Evolutionary conservation across 345 rosid species (phyloP).

Genomic region (Streptanthus diversifolius): DNA sequence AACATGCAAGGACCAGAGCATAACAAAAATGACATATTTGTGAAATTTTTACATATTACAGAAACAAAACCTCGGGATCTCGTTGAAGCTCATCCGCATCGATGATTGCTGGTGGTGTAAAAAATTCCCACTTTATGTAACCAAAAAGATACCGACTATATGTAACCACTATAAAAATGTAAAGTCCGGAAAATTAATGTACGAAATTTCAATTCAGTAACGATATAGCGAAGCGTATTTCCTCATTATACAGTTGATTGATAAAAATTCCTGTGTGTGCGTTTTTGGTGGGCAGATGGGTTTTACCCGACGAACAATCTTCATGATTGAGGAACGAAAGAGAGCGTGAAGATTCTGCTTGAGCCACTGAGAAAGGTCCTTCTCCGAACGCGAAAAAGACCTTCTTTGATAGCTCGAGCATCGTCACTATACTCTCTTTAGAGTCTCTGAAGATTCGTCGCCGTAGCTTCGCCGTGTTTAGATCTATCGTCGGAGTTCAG

Average conservation of each 20-base stretch:
- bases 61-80: slow-evolving; percentile 66
- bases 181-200: background rate
- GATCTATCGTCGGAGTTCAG: no score
- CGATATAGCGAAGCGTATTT: no score
- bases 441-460: no score
- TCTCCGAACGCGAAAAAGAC: background rate
- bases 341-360: background rate
- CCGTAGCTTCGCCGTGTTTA: no score
- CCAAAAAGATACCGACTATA: background rate
- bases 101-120: slow-evolving; percentile 56
- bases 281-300: no score
- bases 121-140: background rate
- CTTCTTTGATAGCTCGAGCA: background rate
- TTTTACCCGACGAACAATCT: no score
- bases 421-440: no score
- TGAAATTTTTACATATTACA: background rate
- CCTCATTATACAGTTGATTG: no score
- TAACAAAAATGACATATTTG: background rate
- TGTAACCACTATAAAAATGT: background rate
- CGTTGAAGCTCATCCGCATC: slow-evolving; percentile 71
- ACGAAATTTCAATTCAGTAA: no score
- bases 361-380: background rate
- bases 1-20: background rate
- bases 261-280: no score
- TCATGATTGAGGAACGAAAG: background rate